Evolutionary conservation across 2,329 filamentous ascomycete species (phyloP), one percentile per base, ranked within the genome.

Genomic region (Pseudogymnoascus sp.): DNA sequence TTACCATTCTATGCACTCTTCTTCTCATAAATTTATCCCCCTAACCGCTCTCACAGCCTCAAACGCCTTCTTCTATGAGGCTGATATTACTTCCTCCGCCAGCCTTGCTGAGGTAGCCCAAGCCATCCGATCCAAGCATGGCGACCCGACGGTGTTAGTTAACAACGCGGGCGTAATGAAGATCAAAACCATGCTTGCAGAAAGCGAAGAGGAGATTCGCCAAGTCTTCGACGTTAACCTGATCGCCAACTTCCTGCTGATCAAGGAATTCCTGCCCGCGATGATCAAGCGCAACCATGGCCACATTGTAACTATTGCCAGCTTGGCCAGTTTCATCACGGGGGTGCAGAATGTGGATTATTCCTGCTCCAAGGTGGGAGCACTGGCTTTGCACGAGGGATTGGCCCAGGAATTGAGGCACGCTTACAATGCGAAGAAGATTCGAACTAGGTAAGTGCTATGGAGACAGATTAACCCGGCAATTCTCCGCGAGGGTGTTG

Each of bases 141-240:
- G 87, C 64, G 71, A 83, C 63, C 88, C 88, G 0, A 90, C 87
- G 0, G 79, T 91, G 64, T 76, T 91, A 4, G 86, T 90, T 75
- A 89, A 89, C 77, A 89, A 90, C 71, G 87, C 87, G 6, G 87
- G 86, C 65, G 79, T 87, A 37, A 81, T 78, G 37, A 82, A 78
- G 29, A 79, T 78, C 63, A 83, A 83, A 65, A 80, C 81, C 3
- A 80, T 91, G 65, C 77, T 91, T 35, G 78, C 81, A 29, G 74
- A 79, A 24, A 78, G 79, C 3, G 82, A 86, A 62, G 76, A 75
- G 7, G 80, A 84, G 66, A 79, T 88, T 65, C 82, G 82, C 47
- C 81, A 84, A 68, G 87, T 85, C 53, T 90, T 90, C 72, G 85
- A 86, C 65, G 85, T 91, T 68, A 91, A 91, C 75, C 78, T 84